Evolutionary conservation across 129 eudicot species (phyloP).

Genomic region (Artemisia tridentata): DNA sequence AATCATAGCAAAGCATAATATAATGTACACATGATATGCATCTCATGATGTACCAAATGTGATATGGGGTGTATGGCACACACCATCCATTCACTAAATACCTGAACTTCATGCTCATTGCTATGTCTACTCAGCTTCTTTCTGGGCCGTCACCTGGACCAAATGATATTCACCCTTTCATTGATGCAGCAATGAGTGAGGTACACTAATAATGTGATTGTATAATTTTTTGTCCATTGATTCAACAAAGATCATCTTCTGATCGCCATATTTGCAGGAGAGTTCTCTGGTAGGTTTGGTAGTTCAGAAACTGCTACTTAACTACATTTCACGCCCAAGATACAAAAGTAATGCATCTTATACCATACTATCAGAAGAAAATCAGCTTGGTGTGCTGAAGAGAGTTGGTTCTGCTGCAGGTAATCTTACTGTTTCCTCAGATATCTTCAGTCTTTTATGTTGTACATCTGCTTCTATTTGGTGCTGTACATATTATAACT

Average conservation of each 20-base stretch:
- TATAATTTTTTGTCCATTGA: neutral
- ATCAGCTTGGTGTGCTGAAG: constrained; percentile 77
- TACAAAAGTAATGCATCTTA: constrained; percentile 47
- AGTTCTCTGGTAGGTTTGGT: constrained; percentile 53
- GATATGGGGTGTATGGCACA: too few relatives aligned
- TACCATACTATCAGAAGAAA: constrained; percentile 58
- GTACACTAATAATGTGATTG: constrained; percentile 31
- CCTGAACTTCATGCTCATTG: constrained; percentile 86
- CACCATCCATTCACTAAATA: too few relatives aligned
- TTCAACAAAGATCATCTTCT: neutral
- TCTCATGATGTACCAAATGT: too few relatives aligned
- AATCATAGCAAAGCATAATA: too few relatives aligned
- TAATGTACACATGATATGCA: too few relatives aligned
- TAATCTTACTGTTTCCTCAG: constrained; percentile 33
- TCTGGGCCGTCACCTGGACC: constrained; percentile 91
- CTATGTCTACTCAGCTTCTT: constrained; percentile 96
- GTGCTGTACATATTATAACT: neutral
- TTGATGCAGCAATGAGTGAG: constrained; percentile 83
- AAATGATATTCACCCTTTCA: constrained; percentile 77
- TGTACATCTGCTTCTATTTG: neutral
- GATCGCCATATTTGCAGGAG: constrained; percentile 50
- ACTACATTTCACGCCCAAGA: constrained; percentile 58
- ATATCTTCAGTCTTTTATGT: neutral
- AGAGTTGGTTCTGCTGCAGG: constrained; percentile 97
- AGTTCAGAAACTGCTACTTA: constrained; percentile 66